These are phyloP conservation scores for Zoysia matrella DNA, from an alignment of 202 grass and related monocot genomes.

Conservation along the genomic window DNA sequence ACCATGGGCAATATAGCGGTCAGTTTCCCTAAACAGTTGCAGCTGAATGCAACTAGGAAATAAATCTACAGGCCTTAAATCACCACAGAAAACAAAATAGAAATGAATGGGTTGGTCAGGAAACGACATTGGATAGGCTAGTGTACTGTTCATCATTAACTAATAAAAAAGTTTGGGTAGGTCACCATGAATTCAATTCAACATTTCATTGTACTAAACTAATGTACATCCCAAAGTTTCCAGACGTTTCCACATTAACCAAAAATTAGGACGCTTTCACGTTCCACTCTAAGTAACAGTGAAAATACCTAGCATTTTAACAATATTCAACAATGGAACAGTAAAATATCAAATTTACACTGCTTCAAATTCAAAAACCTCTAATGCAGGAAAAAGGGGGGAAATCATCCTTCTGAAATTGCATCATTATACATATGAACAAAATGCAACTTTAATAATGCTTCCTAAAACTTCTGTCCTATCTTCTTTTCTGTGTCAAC, in stretches of 20 bases:
- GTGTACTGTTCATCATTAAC: slow-evolving; percentile 38
- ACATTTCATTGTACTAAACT: neutral
- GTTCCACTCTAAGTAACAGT: slow-evolving; percentile 9
- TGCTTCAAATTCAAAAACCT: neutral
- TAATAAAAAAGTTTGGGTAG: slow-evolving; percentile 15
- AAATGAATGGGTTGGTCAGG: slow-evolving; percentile 26
- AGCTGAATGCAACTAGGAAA: slow-evolving; percentile 21
- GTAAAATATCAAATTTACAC: slow-evolving; percentile 25
- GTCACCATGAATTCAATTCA: slow-evolving; percentile 35
- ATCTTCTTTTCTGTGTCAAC: neutral
- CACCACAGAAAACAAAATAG: slow-evolving; percentile 37
- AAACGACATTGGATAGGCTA: slow-evolving; percentile 39
- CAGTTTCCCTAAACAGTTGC: neutral
- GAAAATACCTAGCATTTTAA: slow-evolving; percentile 18
- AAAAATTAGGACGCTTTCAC: neutral
- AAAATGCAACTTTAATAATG: neutral
- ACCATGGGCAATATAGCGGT: neutral
- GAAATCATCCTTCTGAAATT: slow-evolving; percentile 3
- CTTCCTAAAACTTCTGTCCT: neutral
- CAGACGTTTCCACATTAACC: neutral
- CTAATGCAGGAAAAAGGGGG: neutral
- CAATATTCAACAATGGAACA: neutral
- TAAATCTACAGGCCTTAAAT: slow-evolving; percentile 23
- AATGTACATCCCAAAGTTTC: slow-evolving; percentile 16
- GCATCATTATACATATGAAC: neutral